These are phyloP conservation scores for Dittrichia graveolens DNA, from an alignment of 129 eudicot genomes.

Conservation along the genomic window DNA sequence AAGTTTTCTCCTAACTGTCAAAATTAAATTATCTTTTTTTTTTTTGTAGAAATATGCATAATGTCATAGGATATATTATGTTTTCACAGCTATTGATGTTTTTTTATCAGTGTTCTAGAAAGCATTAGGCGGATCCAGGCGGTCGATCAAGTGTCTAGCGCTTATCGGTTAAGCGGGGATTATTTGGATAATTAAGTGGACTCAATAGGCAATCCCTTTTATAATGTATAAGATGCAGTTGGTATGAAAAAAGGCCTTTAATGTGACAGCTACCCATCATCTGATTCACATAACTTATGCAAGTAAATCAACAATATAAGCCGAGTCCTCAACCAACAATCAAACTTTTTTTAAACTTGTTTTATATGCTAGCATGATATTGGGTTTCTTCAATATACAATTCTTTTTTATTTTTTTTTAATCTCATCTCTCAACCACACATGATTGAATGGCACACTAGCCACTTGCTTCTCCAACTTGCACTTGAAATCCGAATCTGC, in stretches of 20 bases:
- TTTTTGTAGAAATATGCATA: not conserved
- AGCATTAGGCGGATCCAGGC: constrained; percentile 31
- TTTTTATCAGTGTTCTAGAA: constrained; percentile 38
- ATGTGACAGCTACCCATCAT: not conserved
- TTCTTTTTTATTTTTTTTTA: not conserved
- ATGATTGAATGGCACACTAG: constrained; percentile 23
- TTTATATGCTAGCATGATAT: constrained; percentile 1
- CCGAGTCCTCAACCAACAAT: not conserved
- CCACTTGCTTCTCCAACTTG: constrained; percentile 30
- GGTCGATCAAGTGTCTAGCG: constrained; percentile 24
- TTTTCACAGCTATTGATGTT: constrained; percentile 25
- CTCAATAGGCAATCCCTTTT: not conserved
- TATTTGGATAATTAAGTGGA: not conserved
- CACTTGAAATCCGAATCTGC: constrained; percentile 26
- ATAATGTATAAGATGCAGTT: too few species aligned
- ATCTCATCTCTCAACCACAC: constrained; percentile 19
- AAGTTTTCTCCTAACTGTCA: not conserved
- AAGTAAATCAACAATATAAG: not conserved
- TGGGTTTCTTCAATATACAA: constrained; percentile 13
- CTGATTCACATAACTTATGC: not conserved
- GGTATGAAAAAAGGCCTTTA: not conserved
- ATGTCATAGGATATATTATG: constrained; percentile 1
- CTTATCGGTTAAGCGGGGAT: constrained; percentile 15
- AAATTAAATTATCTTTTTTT: not conserved
- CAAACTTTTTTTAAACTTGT: not conserved